Evolutionary conservation across 2,329 filamentous ascomycete species (phyloP), one percentile per base, ranked within the genome.

Genomic region (Paramyrothecium sp.): DNA sequence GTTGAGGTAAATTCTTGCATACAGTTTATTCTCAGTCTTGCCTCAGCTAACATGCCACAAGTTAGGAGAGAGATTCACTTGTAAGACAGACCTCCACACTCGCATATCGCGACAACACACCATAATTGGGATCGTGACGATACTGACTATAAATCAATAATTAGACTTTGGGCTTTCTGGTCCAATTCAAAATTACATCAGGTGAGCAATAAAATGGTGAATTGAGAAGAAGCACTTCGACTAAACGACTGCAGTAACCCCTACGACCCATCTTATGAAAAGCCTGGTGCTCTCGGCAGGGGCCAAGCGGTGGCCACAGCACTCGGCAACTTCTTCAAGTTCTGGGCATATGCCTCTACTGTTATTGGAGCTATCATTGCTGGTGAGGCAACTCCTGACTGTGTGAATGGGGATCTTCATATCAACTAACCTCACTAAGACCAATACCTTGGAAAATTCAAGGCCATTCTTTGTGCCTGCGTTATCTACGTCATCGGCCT

Each of bases 161-260:
- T n/a, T n/a, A n/a, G n/a, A n/a, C 56, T 70, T 70, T 54, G 68
- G 69, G 7, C 60, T 70, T 5, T 69, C 67, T 13, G 69, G 69
- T 2, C 66, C 68, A 0, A 63, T 71, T 21, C 69, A 71, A 44
- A 70, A 70, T 53, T 71, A 70, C 51, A 70, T 71, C 58, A 71
- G 68, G 58, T 60, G 16, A 46, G 58, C 19, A 3, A 1, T 16
- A 20, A 12, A 7, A 16, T 44, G 13, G 21, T n/a, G 8, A 41
- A 13, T 7, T 10, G n/a, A 7, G 21, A 17, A 10, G 26, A 30
- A 10, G 26, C 4, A 30, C 26, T 3, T 5, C 4, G 19, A 22
- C 11, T 48, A 56, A 20, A 56, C 33, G 10, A 20, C 26, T 7
- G 4, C 8, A 65, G 63, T 34, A 65, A 64, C 20, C 63, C 63